Base-by-base conservation (phyloP, 495 filamentous ascomycete species). In the Halenospora varia region DNA sequence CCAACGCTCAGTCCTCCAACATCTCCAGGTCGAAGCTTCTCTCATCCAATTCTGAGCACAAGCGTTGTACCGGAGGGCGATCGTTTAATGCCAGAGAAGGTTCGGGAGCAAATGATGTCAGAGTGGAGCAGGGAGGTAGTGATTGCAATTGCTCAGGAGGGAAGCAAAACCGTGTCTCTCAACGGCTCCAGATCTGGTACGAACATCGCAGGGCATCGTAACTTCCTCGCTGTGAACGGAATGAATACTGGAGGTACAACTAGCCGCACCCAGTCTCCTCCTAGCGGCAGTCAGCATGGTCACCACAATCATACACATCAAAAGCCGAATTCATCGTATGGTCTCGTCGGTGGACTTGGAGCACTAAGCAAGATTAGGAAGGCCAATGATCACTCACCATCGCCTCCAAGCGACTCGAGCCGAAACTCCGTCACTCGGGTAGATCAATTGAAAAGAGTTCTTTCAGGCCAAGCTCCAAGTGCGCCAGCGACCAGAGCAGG, bases 381-480 rank as follows among this genome's bases (percentile, higher is more conserved):
- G 22, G 62, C 59, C 18, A 76, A 74, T 56, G 79, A 76, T 25
- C 69, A 77, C 20, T 83, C 86, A 0, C 75, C 73, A 24, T 74
- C 78, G 17, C 76, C 76, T 17, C 71, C 74, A 25, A 80, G 76
- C 59, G 77, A 77, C 48, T 85, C 84, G 25, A 83, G 74, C 65
- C 70, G 82, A 56, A 84, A 80, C 24, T 85, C 82, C 17, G 83
- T 90, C 10, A 83, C 91, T n/a, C 86, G 88, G 35, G 85, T 96
- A n/a, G 90, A 92, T 55, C 90, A 96, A 63, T 76, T 96, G 57
- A 92, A 92, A 68, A 82, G 83, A 48, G 87, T 86, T 20, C 78
- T 89, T 15, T 84, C 82, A 2, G 84, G 74, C 53, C 70, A 39
- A 62, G 64, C 23, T 53, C 59, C 15, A 61, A 62, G 22, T 53